Evolutionary conservation across 495 filamentous ascomycete genomes (phyloP), one percentile per base, ranked within the genome.

Genomic region (Jackrogersella minutella): DNA sequence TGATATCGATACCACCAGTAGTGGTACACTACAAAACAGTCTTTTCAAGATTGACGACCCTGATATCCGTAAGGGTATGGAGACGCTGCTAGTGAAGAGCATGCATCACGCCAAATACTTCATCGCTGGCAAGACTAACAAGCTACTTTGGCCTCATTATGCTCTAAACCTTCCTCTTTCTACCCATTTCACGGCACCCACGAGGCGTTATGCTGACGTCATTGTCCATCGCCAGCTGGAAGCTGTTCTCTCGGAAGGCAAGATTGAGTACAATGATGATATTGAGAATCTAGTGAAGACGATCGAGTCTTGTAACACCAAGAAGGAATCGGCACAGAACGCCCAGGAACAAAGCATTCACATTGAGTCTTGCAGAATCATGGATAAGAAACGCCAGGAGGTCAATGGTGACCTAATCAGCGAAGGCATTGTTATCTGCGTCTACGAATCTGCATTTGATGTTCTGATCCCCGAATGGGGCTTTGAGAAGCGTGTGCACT

Each of bases 401-500:
- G 84, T 90, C 69, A 92, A 92, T 46, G 92, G 92, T 52, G 96
- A 98, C 63, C 85, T 99, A 33, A 96, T 98, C 77, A 94, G 91
- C 80, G 96, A 97, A 74, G 96, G 95, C 52, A 93, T 99, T 71
- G 93, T 99, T 26, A 82, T 99, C 44, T 97, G 92, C 70, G 96
- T 99, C 10, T 99, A 99, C 78, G 95, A 99, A 80, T 98, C 96
- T 9, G 95, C 95, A 39, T 99, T 99, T 72, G 95, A 99, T 76
- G 92, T 99, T 55, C 86, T 99, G 62, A 98, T 99, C 74, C 96
- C 95, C 22, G 96, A 99, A 70, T 99, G 91, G 78, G 95, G 95
- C 41, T 98, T 99, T 64, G 95, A 99, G 83, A 99, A 99, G 87
- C 91, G 95, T 65, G 95, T 99, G 53, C 95, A 99, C 77, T 99